These are phyloP conservation scores for Colletotrichum euphorbiae DNA, from an alignment of 2,329 filamentous ascomycete species.

Conservation along the genomic window DNA sequence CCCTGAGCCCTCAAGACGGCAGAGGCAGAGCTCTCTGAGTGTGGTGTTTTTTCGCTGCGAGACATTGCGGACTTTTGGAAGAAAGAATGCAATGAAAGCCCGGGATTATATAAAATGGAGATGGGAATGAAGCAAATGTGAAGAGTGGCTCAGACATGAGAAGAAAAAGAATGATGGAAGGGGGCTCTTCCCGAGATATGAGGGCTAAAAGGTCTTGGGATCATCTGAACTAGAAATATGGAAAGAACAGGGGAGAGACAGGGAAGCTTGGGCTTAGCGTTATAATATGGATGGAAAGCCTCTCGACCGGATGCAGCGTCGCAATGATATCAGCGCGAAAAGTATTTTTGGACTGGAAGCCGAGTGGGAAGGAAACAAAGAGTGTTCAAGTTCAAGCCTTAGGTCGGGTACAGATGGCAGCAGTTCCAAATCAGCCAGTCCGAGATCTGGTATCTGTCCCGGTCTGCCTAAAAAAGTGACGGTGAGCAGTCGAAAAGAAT, in stretches of 20 bases:
- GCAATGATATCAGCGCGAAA: conserved; percentile 4
- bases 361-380: background rate
- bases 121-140: background rate
- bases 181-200: background rate
- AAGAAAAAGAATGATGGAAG: background rate
- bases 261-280: background rate
- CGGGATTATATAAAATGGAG: too few relatives aligned
- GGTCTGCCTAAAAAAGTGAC: too few relatives aligned
- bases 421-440: background rate
- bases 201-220: background rate
- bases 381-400: background rate
- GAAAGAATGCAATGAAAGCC: background rate
- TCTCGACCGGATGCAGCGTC: background rate
- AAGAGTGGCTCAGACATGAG: background rate
- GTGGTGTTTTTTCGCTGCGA: conserved; percentile 9
- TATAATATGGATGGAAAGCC: background rate
- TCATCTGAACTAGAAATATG: background rate
- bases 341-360: background rate
- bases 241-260: background rate
- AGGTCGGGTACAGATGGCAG: too few relatives aligned
- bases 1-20: conserved; percentile 25
- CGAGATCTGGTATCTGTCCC: background rate
- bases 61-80: conserved; percentile 11
- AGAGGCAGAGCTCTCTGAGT: background rate
- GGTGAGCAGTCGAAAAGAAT: too few relatives aligned